These are phyloP conservation scores for Gynochthodes officinalis DNA, from an alignment of 257 asterid species.

Conservation along the genomic window DNA sequence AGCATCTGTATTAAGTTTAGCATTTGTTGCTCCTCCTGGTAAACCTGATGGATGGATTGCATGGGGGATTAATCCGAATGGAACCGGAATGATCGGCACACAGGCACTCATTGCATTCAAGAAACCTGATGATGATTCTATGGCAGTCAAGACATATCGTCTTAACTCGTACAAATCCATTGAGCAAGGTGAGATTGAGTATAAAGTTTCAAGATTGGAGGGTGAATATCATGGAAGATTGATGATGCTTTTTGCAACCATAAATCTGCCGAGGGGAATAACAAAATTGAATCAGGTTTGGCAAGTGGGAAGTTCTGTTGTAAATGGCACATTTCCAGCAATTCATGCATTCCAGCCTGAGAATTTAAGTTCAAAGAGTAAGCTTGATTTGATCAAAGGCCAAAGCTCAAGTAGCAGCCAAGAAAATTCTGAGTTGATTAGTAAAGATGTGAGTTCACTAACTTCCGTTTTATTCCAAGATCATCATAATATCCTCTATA, in stretches of 20 bases:
- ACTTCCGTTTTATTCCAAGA: not conserved
- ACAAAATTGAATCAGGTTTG: constrained; percentile 30
- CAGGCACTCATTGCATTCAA: constrained; percentile 56
- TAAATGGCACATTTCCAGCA: not conserved
- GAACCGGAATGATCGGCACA: constrained; percentile 67
- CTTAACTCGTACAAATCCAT: constrained; percentile 44
- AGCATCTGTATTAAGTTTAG: constrained; percentile 37
- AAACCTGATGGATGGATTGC: constrained; percentile 75
- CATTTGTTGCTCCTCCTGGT: constrained; percentile 57
- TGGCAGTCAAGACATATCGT: constrained; percentile 41
- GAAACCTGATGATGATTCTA: constrained; percentile 29
- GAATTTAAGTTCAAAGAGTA: constrained; percentile 11
- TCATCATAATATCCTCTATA: not conserved
- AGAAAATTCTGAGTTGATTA: not conserved
- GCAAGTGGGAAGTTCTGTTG: constrained; percentile 24
- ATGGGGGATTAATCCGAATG: constrained; percentile 81
- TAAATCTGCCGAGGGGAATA: constrained; percentile 16
- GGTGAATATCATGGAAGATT: constrained; percentile 16
- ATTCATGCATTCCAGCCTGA: constrained; percentile 18
- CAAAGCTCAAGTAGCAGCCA: constrained; percentile 6
- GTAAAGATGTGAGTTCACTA: constrained; percentile 1
- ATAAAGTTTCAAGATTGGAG: constrained; percentile 35
- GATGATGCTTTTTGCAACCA: constrained; percentile 24
- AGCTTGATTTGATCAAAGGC: constrained; percentile 9
- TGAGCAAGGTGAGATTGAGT: constrained; percentile 26